phyloP scores from a whole-genome alignment of 2,329 filamentous ascomycete genomes.

The Atkinsonella hypoxylon region DNA sequence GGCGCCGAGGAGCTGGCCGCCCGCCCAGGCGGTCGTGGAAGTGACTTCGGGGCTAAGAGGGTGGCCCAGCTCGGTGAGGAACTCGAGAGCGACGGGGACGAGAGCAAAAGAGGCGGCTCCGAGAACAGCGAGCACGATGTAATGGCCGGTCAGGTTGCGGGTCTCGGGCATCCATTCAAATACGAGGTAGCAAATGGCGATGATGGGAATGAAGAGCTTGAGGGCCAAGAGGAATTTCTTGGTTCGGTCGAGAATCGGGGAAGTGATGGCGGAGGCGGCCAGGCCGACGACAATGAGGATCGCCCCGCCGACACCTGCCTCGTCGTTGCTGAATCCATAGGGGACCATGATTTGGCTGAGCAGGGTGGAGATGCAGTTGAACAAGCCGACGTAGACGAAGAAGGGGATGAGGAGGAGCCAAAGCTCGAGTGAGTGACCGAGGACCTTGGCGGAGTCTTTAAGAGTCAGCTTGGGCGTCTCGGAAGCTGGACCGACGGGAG shows the following conservation, averaged over 20 bases:
- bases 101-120: constrained; percentile 72
- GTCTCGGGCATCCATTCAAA: constrained; percentile 68
- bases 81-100: constrained; percentile 77
- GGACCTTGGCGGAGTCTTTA: constrained; percentile 36
- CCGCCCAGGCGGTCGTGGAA: constrained; percentile 72
- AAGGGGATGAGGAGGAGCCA: constrained; percentile 78
- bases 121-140: constrained; percentile 61
- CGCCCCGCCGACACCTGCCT: constrained; percentile 83
- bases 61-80: constrained; percentile 75
- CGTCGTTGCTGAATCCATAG: constrained; percentile 70
- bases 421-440: constrained; percentile 53
- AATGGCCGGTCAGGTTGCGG: constrained; percentile 52
- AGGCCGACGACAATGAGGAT: constrained; percentile 84
- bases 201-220: constrained; percentile 61
- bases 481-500: constrained; percentile 60
- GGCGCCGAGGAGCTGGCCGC: constrained; percentile 75
- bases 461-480: constrained; percentile 44
- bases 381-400: constrained; percentile 74
- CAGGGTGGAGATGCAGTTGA: constrained; percentile 82
- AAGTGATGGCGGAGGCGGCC: constrained; percentile 60
- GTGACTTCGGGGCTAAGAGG: constrained; percentile 80
- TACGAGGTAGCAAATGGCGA: constrained; percentile 60
- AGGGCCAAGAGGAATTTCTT: constrained; percentile 67
- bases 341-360: constrained; percentile 84
- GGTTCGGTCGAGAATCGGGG: constrained; percentile 73